A percentile compares a stretch with the other conserved stretches of the same genome.
Conservation (phyloP, 2,329 filamentous ascomycete genomes). For the Aspergillus carbonarius region DNA sequence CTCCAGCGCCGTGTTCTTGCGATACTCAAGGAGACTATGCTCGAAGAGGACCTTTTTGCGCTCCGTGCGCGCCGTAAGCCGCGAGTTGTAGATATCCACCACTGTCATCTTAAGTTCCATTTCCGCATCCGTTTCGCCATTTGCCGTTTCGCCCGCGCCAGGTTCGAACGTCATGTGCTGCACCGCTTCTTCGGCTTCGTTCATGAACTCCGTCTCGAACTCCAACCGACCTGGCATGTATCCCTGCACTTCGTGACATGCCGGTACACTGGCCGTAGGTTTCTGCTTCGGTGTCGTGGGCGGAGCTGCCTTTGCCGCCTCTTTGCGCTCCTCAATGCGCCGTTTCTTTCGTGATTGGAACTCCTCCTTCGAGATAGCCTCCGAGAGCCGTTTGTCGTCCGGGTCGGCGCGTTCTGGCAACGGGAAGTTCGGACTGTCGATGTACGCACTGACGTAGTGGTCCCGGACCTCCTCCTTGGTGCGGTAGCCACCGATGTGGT, state of each 20-base stretch:
- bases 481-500: constrained; percentile 94
- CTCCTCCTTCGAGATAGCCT: constrained; percentile 81
- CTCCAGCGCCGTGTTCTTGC: constrained; percentile 83
- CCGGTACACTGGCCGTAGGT: constrained; percentile 89
- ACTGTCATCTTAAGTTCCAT: constrained; percentile 97
- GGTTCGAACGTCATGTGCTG: constrained; percentile 98
- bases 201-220: constrained; percentile 96
- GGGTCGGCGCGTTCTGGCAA: constrained; percentile 84
- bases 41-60: constrained; percentile 97
- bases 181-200: constrained; percentile 96
- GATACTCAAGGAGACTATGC: constrained; percentile 88
- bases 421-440: constrained; percentile 80
- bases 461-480: constrained; percentile 94
- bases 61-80: constrained; percentile 85
- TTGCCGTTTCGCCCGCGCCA: constrained; percentile 87
- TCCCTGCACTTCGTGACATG: constrained; percentile 96
- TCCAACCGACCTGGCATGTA: constrained; percentile 98
- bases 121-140: constrained; percentile 86
- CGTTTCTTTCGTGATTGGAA: constrained; percentile 92
- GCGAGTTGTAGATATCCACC: constrained; percentile 96
- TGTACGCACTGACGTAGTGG: constrained; percentile 86
- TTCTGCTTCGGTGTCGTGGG: constrained; percentile 89
- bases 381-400: constrained; percentile 72
- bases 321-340: constrained; percentile 87
- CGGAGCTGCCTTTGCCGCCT: constrained; percentile 78